Evolutionary conservation across 352 stramenopile genomes (phyloP).

Genomic region (Phytophthora idaei): DNA sequence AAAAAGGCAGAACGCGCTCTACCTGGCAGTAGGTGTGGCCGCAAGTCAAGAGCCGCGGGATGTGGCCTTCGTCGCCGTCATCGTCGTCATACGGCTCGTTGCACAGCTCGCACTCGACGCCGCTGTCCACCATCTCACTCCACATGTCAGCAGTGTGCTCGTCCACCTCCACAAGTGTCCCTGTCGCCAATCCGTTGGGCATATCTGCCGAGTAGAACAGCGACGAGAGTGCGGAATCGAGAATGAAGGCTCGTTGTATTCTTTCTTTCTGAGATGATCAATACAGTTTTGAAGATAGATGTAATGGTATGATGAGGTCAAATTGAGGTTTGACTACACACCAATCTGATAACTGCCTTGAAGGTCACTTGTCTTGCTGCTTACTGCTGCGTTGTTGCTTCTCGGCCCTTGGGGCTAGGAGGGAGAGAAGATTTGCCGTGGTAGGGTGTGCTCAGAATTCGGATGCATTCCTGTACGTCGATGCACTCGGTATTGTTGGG

Average conservation of each 20-base stretch:
- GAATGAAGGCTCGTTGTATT: slow-evolving; percentile 14
- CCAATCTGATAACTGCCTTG: slow-evolving; percentile 19
- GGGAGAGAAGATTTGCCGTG: slow-evolving; percentile 23
- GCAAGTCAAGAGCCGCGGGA: slow-evolving; percentile 74
- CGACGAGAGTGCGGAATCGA: slow-evolving; percentile 12
- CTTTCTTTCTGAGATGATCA: background rate
- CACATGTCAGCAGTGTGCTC: slow-evolving; percentile 62
- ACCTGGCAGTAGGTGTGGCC: slow-evolving; percentile 88
- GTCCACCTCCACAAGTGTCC: slow-evolving; percentile 40
- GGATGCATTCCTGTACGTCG: slow-evolving; percentile 72
- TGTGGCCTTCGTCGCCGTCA: slow-evolving; percentile 58
- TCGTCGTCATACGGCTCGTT: slow-evolving; percentile 85
- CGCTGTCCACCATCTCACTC: slow-evolving; percentile 77
- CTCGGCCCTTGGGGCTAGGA: slow-evolving; percentile 7
- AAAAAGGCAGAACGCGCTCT: slow-evolving; percentile 10
- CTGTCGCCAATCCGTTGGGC: slow-evolving; percentile 15
- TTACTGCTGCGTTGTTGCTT: background rate
- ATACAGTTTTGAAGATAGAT: slow-evolving; percentile 12
- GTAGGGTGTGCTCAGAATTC: slow-evolving; percentile 61
- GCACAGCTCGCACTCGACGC: slow-evolving; percentile 86
- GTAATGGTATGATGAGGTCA: slow-evolving; percentile 14
- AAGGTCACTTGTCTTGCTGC: background rate
- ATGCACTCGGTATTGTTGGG: slow-evolving; percentile 78
- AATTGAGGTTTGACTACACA: slow-evolving; percentile 14
- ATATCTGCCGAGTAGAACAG: slow-evolving; percentile 17